A percentile compares a stretch with the other conserved stretches of the same genome.
phyloP scores from a whole-genome alignment of 169 alveolate species.

The Eimeria praecox region DNA sequence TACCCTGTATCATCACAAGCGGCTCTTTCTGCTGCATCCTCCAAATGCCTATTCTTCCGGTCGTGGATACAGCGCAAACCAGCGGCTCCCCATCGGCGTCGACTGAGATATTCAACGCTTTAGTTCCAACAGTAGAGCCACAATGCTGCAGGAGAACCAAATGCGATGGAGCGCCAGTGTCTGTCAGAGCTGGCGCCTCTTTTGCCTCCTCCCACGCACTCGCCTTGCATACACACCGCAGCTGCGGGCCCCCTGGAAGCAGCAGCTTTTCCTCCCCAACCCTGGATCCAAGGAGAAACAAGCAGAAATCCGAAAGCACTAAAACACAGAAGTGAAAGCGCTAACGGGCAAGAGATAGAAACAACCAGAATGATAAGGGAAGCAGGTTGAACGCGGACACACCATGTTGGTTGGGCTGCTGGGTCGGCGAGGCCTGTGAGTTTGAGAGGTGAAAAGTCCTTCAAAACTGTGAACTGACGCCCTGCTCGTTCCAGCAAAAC shows the following conservation, averaged over 20 bases:
- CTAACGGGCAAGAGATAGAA: too few relatives aligned
- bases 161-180: neutral
- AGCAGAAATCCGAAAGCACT: neutral
- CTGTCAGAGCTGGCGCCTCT: slow-evolving; percentile 36
- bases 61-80: slow-evolving; percentile 48
- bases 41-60: slow-evolving; percentile 27
- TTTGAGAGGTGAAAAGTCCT: slow-evolving; percentile 39
- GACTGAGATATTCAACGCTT: neutral
- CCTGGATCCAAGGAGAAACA: neutral
- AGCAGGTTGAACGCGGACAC: neutral
- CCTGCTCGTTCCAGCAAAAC: slow-evolving; percentile 12
- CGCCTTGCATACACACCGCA: neutral
- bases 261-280: slow-evolving; percentile 34
- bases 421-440: slow-evolving; percentile 17
- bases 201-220: slow-evolving; percentile 63
- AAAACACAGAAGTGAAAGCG: neutral
- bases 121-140: neutral
- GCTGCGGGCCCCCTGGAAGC: slow-evolving; percentile 62
- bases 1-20: slow-evolving; percentile 43
- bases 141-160: slow-evolving; percentile 24
- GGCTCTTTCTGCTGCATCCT: slow-evolving; percentile 24
- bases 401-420: slow-evolving; percentile 58
- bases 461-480: neutral
- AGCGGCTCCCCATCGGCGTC: neutral
- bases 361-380: neutral